Conservation (phyloP, 306 rosid species). For the Pyrus betulifolia region DNA sequence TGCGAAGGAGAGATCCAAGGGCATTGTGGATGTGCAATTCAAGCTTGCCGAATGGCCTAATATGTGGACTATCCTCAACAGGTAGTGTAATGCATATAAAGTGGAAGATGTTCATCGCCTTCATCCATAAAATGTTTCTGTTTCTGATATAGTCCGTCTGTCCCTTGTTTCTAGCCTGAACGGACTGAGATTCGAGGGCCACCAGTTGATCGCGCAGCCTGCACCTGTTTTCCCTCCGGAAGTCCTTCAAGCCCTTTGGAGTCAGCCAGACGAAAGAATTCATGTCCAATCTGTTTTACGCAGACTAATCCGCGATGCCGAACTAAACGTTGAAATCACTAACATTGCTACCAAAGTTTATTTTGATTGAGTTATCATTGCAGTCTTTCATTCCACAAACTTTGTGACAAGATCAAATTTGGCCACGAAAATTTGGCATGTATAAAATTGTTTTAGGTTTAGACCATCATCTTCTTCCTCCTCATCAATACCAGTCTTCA, state of each 20-base stretch:
- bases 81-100: not conserved
- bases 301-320: not conserved
- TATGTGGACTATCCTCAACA: constrained; percentile 14
- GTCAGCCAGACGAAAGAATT: constrained; percentile 14
- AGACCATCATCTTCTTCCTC: no score
- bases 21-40: constrained; percentile 8
- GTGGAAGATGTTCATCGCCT: not conserved
- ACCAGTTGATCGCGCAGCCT: constrained; percentile 15
- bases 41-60: constrained; percentile 24
- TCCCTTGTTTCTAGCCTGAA: constrained; percentile 5
- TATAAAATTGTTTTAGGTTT: not conserved
- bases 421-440: not conserved
- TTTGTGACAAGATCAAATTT: not conserved
- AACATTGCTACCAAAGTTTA: not conserved
- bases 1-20: not conserved
- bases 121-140: not conserved
- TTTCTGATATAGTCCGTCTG: not conserved
- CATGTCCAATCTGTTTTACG: constrained; percentile 1
- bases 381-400: not conserved
- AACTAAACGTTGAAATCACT: not conserved
- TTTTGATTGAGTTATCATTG: not conserved
- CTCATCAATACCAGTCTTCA: no score
- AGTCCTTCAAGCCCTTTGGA: constrained; percentile 12
- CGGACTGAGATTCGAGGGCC: constrained; percentile 8
- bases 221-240: constrained; percentile 16